These are phyloP conservation scores for Talaromyces atroroseus DNA, from an alignment of 2,329 filamentous ascomycete genomes.

Conservation along the genomic window DNA sequence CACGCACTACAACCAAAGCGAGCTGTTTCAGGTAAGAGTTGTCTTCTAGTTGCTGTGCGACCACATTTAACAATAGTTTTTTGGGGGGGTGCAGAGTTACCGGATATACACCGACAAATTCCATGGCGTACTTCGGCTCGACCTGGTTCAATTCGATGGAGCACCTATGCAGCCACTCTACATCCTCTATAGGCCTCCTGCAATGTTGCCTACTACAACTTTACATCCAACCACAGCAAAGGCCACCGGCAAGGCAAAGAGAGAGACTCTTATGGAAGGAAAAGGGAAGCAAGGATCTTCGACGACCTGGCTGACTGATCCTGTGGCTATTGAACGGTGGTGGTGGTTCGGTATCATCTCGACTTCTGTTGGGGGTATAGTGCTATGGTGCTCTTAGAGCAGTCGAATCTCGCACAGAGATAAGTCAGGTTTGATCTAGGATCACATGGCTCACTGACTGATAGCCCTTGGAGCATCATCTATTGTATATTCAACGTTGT, in stretches of 20 bases:
- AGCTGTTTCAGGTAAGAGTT: conserved; percentile 53
- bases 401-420: no score
- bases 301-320: conserved; percentile 25
- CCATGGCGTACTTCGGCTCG: conserved; percentile 57
- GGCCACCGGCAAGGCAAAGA: conserved; percentile 34
- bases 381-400: conserved; percentile 28
- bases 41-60: neutral
- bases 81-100: conserved; percentile 36
- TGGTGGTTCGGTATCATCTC: conserved; percentile 47
- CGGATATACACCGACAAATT: conserved; percentile 52
- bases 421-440: no score
- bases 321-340: conserved; percentile 38
- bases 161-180: conserved; percentile 64
- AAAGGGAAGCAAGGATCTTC: conserved; percentile 24
- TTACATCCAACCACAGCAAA: conserved; percentile 51
- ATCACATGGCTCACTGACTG: no score
- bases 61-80: neutral
- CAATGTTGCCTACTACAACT: conserved; percentile 65
- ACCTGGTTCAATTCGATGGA: conserved; percentile 60
- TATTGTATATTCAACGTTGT: conserved; percentile 4
- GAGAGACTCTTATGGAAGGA: conserved; percentile 17
- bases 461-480: neutral
- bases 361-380: conserved; percentile 40
- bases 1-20: conserved; percentile 61
- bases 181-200: conserved; percentile 55